Base-by-base conservation (phyloP, 139 green algal genomes). In the Picochlorum costavermella region DNA sequence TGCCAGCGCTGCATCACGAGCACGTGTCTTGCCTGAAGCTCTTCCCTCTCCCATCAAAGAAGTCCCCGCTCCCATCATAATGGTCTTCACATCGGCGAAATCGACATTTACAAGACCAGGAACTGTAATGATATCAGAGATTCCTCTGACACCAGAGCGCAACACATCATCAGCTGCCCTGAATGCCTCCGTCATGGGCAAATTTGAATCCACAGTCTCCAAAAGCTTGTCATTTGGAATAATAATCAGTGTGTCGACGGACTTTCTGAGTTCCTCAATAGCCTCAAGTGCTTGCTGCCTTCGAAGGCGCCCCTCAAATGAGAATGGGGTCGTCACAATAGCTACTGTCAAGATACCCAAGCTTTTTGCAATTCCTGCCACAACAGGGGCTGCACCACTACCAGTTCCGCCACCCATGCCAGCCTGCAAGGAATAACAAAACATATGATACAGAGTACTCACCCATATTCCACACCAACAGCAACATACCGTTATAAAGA, bases 61-160 rank as follows among this genome's bases (percentile, higher is more conserved):
- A 1, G 86, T 94, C 49, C 92, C 92, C 6, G 80, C 79, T 76
- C 94, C 92, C 49, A 61, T 71, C 89, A 96, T 96, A 57, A 97
- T 81, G 14, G 91, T 81, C 16, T 85, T 69, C 20, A 97, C 91
- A 69, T 97, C 91, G 25, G 91, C 91, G 84, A 97, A 97, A 81
- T 97, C 91, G n/a, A 97, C 91, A 68, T 97, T 97, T 25, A 97
- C 84, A 59, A 97, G 77, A 23, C 91, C 91, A 12, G 90, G 89
- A 14, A 95, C 81, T 28, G 88, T 96, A 76, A 97, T 96, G 79
- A 97, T 97, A 74, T 97, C 91, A 8, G 76, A 90, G 74, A 96
- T 97, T 69, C 91, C 91, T 3, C 85, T 76, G 25, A 97, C 91
- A 58, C 91, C 91, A 59, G 84, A 70, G 1, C 84, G 70, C 56